phyloP scores from a whole-genome alignment of 805 yeast genomes.

The Candida michaelii region DNA sequence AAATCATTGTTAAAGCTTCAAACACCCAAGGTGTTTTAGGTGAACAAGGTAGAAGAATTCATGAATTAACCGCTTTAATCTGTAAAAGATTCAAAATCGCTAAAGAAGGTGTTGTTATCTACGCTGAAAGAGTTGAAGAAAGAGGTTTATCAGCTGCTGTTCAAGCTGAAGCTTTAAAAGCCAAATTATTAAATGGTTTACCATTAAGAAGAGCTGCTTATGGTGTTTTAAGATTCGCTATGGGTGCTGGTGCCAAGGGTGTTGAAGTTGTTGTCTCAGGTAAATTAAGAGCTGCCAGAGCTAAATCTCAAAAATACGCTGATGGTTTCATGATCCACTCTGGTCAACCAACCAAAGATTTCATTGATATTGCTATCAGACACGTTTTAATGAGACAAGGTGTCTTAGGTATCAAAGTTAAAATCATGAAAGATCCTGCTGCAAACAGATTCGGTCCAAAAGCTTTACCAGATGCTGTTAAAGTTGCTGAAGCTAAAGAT shows the following conservation, averaged over 20 bases:
- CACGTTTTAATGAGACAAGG: slow-evolving; percentile 99
- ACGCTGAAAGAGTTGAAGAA: slow-evolving; percentile 99
- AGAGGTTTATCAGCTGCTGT: slow-evolving; percentile 99
- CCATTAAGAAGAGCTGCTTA: slow-evolving; percentile 99
- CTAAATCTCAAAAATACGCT: slow-evolving; percentile 99
- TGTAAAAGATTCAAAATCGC: slow-evolving; percentile 98
- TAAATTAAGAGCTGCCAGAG: slow-evolving; percentile 99
- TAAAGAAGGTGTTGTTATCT: slow-evolving; percentile 89
- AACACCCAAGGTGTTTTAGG: slow-evolving; percentile 98
- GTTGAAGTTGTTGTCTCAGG: slow-evolving; percentile 99
- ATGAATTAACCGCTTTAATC: slow-evolving; percentile 94
- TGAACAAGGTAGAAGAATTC: slow-evolving; percentile 99
- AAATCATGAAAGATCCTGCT: slow-evolving; percentile 99
- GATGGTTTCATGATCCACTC: slow-evolving; percentile 99
- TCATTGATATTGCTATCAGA: slow-evolving; percentile 98
- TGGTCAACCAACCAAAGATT: slow-evolving; percentile 99
- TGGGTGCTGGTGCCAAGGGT: slow-evolving; percentile 99
- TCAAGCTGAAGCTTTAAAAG: slow-evolving; percentile 98
- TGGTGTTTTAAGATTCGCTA: slow-evolving; percentile 99
- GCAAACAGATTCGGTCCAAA: slow-evolving; percentile 80
- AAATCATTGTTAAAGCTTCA: slow-evolving; percentile 97
- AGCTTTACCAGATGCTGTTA: slow-evolving; percentile 93
- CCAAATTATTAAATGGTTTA: slow-evolving; percentile 97
- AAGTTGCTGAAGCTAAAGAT: slow-evolving; percentile 92
- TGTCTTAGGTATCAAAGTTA: slow-evolving; percentile 99